phyloP scores from a whole-genome alignment of 352 stramenopile species.

The Phytophthora ohioensis region DNA sequence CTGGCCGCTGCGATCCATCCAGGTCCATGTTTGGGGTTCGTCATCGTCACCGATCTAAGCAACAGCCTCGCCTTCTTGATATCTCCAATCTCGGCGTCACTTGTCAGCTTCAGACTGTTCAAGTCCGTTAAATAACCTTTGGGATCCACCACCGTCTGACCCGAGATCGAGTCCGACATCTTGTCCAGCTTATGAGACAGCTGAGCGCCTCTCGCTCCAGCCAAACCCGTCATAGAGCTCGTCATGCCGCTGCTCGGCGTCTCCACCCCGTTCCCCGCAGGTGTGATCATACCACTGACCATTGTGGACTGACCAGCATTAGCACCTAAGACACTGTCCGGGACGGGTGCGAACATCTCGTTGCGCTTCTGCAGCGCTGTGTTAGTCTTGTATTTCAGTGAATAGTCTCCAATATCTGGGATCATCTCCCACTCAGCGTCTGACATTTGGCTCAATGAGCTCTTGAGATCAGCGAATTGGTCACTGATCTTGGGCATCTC shows the following conservation, averaged over 20 bases:
- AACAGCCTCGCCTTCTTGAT: conserved; percentile 98
- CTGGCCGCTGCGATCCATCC: conserved; percentile 99
- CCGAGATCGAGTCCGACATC: conserved; percentile 96
- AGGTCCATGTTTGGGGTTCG: conserved; percentile 98
- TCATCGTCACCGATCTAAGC: conserved; percentile 96
- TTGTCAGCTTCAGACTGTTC: conserved; percentile 94
- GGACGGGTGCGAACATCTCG: conserved; percentile 96
- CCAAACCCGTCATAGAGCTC: conserved; percentile 88
- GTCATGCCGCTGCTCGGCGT: conserved; percentile 67
- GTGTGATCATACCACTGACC: conserved; percentile 69
- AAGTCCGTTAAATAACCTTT: conserved; percentile 99
- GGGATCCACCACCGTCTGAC: conserved; percentile 97
- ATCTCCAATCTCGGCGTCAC: conserved; percentile 96
- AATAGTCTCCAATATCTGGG: conserved; percentile 97
- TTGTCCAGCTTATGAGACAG: conserved; percentile 97
- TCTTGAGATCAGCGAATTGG: conserved; percentile 98
- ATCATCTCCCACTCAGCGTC: conserved; percentile 97
- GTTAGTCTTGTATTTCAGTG: conserved; percentile 91
- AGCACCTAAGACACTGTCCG: conserved; percentile 92
- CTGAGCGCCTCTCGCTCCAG: conserved; percentile 93
- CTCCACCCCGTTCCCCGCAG: conserved; percentile 46
- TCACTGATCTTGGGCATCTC: conserved; percentile 95
- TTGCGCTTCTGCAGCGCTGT: conserved; percentile 92
- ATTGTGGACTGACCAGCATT: conserved; percentile 39
- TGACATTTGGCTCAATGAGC: conserved; percentile 90